Conservation (phyloP, 1,284 basidiomycete species). For the Trichosporon inkin region DNA sequence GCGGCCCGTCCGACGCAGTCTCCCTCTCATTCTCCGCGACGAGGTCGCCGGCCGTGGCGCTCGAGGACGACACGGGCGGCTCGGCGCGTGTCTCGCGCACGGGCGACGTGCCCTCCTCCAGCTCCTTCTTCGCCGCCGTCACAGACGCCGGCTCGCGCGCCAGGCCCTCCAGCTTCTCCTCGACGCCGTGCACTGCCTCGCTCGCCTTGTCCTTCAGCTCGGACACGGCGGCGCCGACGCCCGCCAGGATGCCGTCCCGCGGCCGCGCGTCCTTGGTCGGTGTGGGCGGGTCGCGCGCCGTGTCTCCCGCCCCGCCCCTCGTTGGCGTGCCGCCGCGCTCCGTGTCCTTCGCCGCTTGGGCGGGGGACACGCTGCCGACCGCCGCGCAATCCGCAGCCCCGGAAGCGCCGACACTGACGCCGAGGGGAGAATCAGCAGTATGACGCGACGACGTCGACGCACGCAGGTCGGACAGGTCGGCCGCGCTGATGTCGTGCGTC, state of each 20-base stretch:
- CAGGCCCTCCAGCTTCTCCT: conserved; percentile 8
- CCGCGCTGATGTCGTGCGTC: conserved; percentile 15
- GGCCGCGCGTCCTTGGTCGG: not conserved
- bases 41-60: not conserved
- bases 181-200: conserved; percentile 4
- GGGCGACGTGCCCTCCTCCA: conserved; percentile 10
- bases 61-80: conserved; percentile 2
- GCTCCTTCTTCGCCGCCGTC: not conserved
- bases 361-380: not conserved
- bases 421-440: not conserved
- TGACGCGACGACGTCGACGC: not conserved
- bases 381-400: not conserved
- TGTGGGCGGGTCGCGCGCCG: not conserved
- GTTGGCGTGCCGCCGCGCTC: not conserved
- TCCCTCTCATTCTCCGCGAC: not conserved
- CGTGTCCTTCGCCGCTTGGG: not conserved
- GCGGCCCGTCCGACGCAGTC: not conserved
- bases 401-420: not conserved
- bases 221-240: not conserved
- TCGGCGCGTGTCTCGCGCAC: conserved; percentile 4
- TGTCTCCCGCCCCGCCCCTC: not conserved
- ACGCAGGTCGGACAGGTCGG: not conserved
- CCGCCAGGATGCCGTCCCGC: not conserved
- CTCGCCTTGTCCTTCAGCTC: conserved; percentile 3
- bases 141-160: conserved; percentile 1